Evolutionary conservation across 805 yeast genomes (phyloP), one percentile per base, ranked within the genome.

Genomic region (Starmerella cellae): DNA sequence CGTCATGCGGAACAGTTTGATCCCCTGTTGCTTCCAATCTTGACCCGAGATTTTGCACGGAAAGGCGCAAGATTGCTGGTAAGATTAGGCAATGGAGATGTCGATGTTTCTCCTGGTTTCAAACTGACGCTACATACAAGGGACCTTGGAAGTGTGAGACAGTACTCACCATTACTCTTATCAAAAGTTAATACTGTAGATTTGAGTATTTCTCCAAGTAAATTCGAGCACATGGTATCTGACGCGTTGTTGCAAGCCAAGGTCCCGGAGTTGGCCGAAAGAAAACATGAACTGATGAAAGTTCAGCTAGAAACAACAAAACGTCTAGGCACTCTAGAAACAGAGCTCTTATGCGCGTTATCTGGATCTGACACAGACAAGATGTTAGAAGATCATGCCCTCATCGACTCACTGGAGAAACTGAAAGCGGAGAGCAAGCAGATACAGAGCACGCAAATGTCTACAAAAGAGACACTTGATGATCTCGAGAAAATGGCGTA

Each of bases 1-100:
- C 74, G 74, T 50, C 88, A 88, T 60, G 85, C 87, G 3, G 96
- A 88, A 54, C 63, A 69, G 49, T 77, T 72, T 54, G 88, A 88
- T 56, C 94, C 95, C 0, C 61, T 82, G 6, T 55, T 88, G 10
- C 72, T 72, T 43, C 67, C 79, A 0, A 59, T 88, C 1, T 58
- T 88, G 37, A 67, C 73, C 36, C 65, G 66, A 26, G 94, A 84
- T 45, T 67, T 73, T 30, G 32, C 68, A 23, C 64, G 67, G 23
- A 66, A 76, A 23, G 95, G 95, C 3, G 91, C 91, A 0, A 66
- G 95, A 36, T 58, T 65, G 5, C 57, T 81, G 39, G 68, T 84
- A 1, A 65, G 63, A 18, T 51, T 87, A 6, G 88, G 84, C 0
- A 68, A 68, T 1, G 72, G 70, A 30, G 74, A 73, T 4, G 64